phyloP scores from a whole-genome alignment of 1,284 basidiomycete species.

The Microbotryum silenes-acaulis region DNA sequence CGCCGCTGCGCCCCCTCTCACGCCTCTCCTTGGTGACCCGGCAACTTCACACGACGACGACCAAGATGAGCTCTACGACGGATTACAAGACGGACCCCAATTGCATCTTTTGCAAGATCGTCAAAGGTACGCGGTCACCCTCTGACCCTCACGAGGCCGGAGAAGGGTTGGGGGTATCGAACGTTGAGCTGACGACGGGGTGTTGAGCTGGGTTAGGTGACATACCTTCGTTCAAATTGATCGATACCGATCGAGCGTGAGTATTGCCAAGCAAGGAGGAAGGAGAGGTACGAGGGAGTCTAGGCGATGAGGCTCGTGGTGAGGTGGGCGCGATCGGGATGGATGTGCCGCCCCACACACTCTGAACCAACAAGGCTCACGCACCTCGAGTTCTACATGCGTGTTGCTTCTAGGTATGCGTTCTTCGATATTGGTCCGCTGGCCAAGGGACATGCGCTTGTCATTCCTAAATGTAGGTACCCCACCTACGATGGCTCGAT shows the following conservation, averaged over 20 bases:
- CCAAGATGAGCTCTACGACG: conserved; percentile 1
- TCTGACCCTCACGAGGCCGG: conserved; percentile 26
- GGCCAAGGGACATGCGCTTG: conserved; percentile 42
- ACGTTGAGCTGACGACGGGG: neutral
- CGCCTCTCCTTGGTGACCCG: too few species aligned
- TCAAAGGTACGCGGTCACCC: conserved; percentile 36
- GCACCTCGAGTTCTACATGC: too few species aligned
- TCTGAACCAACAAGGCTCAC: too few species aligned
- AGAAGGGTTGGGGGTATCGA: conserved; percentile 30
- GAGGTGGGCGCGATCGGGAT: too few species aligned
- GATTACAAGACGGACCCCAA: conserved; percentile 23
- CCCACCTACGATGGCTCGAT: too few species aligned
- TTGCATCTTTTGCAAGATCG: conserved; percentile 47
- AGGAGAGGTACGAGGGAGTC: too few species aligned
- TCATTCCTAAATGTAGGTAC: conserved; percentile 42
- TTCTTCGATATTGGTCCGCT: conserved; percentile 44
- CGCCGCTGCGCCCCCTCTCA: too few species aligned
- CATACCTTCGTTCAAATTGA: conserved; percentile 43
- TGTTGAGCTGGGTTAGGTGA: conserved; percentile 9
- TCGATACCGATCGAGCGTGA: conserved; percentile 41
- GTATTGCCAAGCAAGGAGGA: neutral
- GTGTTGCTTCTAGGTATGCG: conserved; percentile 20
- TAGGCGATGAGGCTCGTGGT: too few species aligned
- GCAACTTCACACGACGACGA: neutral
- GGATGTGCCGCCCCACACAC: too few species aligned